These are phyloP conservation scores for Nephelium lappaceum DNA, from an alignment of 345 rosid genomes.

Conservation along the genomic window DNA sequence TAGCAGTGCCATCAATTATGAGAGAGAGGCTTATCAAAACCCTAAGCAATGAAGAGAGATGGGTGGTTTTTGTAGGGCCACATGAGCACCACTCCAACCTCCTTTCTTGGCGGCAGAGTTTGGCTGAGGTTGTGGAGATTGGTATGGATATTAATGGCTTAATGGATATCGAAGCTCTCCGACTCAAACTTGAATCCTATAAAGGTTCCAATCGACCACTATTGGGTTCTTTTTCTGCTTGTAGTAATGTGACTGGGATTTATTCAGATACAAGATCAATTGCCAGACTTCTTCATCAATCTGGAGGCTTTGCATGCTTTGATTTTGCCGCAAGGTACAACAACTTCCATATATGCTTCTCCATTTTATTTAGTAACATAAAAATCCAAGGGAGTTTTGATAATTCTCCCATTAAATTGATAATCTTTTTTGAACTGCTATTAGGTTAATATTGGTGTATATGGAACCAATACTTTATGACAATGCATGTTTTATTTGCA, in stretches of 20 bases:
- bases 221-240: conserved; percentile 64
- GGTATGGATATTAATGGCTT: conserved; percentile 40
- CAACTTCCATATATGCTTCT: too few relatives aligned
- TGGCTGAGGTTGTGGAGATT: conserved; percentile 61
- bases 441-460: too few relatives aligned
- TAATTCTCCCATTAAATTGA: too few relatives aligned
- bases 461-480: too few relatives aligned
- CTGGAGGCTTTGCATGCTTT: conserved; percentile 59
- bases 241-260: conserved; percentile 63
- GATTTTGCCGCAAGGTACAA: conserved; percentile 68
- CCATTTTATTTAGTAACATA: too few relatives aligned
- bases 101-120: conserved; percentile 67
- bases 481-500: too few relatives aligned
- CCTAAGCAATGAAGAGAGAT: conserved; percentile 44
- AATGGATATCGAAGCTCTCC: conserved; percentile 38
- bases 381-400: too few relatives aligned
- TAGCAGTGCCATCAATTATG: conserved; percentile 47
- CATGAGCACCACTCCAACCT: conserved; percentile 72
- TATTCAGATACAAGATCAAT: conserved; percentile 46
- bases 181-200: conserved; percentile 29
- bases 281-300: conserved; percentile 48
- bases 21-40: conserved; percentile 38
- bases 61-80: conserved; percentile 67
- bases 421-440: too few relatives aligned
- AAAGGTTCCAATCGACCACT: conserved; percentile 41